phyloP scores from a whole-genome alignment of 495 filamentous ascomycete genomes.

The Podospora pseudocomata region DNA sequence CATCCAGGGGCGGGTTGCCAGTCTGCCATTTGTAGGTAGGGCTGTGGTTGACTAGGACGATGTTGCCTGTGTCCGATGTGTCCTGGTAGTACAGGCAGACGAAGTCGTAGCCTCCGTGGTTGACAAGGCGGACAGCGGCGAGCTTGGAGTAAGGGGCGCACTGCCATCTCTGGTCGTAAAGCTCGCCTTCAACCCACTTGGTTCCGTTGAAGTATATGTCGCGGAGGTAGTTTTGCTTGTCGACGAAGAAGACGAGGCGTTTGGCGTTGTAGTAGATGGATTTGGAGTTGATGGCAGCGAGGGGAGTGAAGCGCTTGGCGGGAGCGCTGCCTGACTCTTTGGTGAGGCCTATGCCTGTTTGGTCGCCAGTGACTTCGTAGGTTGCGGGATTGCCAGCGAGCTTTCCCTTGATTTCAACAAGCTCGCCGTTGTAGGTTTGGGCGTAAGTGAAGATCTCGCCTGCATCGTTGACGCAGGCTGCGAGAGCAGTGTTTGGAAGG shows the following conservation, averaged over 20 bases:
- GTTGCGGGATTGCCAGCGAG: constrained; percentile 6
- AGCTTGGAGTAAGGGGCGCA: constrained; percentile 12
- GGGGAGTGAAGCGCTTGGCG: constrained; percentile 12
- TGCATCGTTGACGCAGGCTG: neutral
- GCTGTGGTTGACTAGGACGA: constrained; percentile 5
- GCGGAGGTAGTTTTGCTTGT: constrained; percentile 12
- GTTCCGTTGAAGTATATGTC: constrained; percentile 2
- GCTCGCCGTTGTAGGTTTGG: constrained; percentile 7
- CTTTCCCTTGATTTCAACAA: constrained; percentile 7
- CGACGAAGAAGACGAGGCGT: constrained; percentile 7
- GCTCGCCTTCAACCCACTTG: neutral
- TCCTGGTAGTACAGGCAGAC: constrained; percentile 11
- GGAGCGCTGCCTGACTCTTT: neutral
- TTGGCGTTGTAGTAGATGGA: neutral
- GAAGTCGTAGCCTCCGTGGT: neutral
- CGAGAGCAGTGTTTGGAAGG: neutral
- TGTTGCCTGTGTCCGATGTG: constrained; percentile 2
- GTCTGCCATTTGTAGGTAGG: neutral
- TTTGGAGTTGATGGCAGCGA: neutral
- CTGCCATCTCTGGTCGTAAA: constrained; percentile 6
- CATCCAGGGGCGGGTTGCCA: constrained; percentile 3
- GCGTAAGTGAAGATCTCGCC: constrained; percentile 12
- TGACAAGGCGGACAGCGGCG: constrained; percentile 6
- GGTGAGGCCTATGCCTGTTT: constrained; percentile 5
- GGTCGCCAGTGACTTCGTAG: neutral